phyloP scores from a whole-genome alignment of 2,329 filamentous ascomycete species.

The Thielaviopsis musarum region DNA sequence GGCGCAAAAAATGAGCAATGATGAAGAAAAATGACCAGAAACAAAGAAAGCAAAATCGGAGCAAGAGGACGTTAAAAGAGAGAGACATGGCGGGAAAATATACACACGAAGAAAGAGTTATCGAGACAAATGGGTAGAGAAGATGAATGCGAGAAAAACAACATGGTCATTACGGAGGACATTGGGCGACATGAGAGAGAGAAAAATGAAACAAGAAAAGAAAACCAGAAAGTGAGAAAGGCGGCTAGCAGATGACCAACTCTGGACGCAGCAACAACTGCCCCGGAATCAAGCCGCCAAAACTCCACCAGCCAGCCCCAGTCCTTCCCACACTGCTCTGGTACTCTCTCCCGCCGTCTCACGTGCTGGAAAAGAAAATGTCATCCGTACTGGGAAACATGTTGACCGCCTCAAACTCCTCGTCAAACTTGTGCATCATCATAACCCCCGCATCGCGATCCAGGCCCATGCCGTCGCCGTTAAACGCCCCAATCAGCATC shows the following conservation, averaged over 20 bases:
- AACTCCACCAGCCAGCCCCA: background rate
- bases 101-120: no score
- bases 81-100: no score
- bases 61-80: no score
- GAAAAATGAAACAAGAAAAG: background rate
- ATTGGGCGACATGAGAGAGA: background rate
- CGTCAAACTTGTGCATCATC: slow-evolving; percentile 37
- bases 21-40: background rate
- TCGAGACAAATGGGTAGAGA: no score
- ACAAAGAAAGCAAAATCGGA: no score
- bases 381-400: slow-evolving; percentile 37
- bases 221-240: background rate
- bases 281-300: background rate
- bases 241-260: background rate
- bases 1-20: background rate
- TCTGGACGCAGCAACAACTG: background rate
- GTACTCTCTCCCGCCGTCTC: slow-evolving; percentile 1
- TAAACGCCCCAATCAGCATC: slow-evolving; percentile 28
- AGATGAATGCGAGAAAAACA: no score
- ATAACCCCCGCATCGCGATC: slow-evolving; percentile 31
- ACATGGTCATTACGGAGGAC: no score
- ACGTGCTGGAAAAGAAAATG: slow-evolving; percentile 31
- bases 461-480: slow-evolving; percentile 26
- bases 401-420: slow-evolving; percentile 31
- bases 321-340: background rate